Percentiles rank a stretch among this genome's conserved stretches.
phyloP scores from a whole-genome alignment of 1,284 basidiomycete species.

The Microbotryomycetes sp. region DNA sequence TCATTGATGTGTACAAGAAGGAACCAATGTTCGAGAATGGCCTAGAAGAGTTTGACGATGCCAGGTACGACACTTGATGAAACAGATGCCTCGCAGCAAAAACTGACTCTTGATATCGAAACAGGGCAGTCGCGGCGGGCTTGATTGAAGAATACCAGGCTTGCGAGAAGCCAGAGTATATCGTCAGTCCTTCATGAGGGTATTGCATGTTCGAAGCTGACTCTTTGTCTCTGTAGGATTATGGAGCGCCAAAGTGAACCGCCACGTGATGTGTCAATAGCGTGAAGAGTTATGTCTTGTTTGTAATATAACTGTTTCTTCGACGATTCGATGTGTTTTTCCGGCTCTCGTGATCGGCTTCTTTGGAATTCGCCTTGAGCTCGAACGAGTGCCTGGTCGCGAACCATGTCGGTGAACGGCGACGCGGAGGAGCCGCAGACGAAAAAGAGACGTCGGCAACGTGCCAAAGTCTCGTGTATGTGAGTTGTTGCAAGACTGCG shows the following conservation, averaged over 20 bases:
- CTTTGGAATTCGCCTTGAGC: background rate
- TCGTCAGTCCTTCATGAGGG: constrained; percentile 39
- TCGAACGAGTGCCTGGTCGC: too few relatives aligned
- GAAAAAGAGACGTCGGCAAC: background rate
- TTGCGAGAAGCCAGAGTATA: constrained; percentile 85
- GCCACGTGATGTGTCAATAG: too few relatives aligned
- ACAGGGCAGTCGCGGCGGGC: constrained; percentile 51
- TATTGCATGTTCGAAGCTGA: background rate
- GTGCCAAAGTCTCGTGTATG: background rate
- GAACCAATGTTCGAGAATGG: constrained; percentile 88
- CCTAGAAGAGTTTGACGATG: constrained; percentile 89
- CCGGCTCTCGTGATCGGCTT: background rate
- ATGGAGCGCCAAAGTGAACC: background rate
- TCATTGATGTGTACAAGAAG: constrained; percentile 95
- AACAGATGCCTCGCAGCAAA: background rate
- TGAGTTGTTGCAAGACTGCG: too few relatives aligned
- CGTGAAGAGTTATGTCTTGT: too few relatives aligned
- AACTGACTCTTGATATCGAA: background rate
- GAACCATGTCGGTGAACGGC: background rate
- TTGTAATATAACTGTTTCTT: too few relatives aligned
- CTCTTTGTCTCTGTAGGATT: background rate
- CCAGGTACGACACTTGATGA: constrained; percentile 50
- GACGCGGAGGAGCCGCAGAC: background rate
- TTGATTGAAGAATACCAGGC: constrained; percentile 85
- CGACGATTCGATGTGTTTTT: background rate